Conservation (phyloP, 2,329 filamentous ascomycete species). For the Colletotrichum cordylinicola region DNA sequence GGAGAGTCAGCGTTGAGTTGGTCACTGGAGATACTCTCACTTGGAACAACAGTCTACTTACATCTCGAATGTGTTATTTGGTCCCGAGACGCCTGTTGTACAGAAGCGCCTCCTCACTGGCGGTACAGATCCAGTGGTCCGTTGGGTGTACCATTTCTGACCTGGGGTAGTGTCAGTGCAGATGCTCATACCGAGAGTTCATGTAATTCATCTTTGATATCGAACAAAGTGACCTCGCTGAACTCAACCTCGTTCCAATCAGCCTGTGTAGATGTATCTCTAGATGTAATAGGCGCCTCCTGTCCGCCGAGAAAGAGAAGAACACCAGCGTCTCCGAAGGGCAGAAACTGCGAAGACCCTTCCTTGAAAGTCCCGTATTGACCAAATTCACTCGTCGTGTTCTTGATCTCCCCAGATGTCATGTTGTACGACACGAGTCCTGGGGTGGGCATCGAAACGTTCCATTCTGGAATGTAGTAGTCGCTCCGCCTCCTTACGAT, state of each 20-base stretch:
- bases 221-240: slow-evolving; percentile 25
- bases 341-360: slow-evolving; percentile 34
- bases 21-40: neutral
- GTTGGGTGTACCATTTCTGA: neutral
- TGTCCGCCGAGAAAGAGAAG: slow-evolving; percentile 37
- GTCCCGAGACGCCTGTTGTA: too few species aligned
- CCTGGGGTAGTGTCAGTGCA: neutral
- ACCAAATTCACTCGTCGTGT: slow-evolving; percentile 28
- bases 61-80: neutral
- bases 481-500: slow-evolving; percentile 29
- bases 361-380: slow-evolving; percentile 31
- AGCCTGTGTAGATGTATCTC: slow-evolving; percentile 24
- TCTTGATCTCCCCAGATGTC: slow-evolving; percentile 33
- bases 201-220: neutral
- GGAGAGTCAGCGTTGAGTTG: neutral
- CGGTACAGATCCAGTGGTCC: neutral
- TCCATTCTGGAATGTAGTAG: slow-evolving; percentile 21
- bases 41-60: neutral
- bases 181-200: too few species aligned
- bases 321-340: slow-evolving; percentile 37
- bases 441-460: slow-evolving; percentile 10
- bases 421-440: slow-evolving; percentile 39
- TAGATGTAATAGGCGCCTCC: slow-evolving; percentile 27
- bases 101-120: neutral
- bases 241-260: slow-evolving; percentile 27